These are phyloP conservation scores for Rubia yunnanensis DNA, from an alignment of 257 asterid species.

Conservation along the genomic window DNA sequence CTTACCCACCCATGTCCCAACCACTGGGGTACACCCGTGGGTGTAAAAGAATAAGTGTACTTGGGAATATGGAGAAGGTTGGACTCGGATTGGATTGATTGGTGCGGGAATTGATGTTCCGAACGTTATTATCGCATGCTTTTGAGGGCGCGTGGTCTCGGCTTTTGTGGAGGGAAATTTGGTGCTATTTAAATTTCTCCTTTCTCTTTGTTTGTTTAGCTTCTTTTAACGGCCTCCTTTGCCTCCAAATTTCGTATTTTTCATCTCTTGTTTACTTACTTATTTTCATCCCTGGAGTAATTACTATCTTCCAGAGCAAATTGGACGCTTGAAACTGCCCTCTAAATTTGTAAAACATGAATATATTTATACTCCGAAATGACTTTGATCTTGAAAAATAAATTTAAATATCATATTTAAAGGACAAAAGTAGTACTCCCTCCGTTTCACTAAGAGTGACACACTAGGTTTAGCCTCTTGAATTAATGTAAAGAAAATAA, in stretches of 20 bases:
- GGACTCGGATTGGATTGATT: neutral
- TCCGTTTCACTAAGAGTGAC: too few relatives aligned
- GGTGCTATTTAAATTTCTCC: neutral
- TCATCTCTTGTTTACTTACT: neutral
- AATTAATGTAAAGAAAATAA: too few relatives aligned
- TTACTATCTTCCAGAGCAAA: neutral
- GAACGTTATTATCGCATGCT: slow-evolving; percentile 15
- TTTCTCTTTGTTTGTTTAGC: neutral
- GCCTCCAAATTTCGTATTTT: too few relatives aligned
- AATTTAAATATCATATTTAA: too few relatives aligned
- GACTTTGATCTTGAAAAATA: too few relatives aligned
- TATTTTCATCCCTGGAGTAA: too few relatives aligned
- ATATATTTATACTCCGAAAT: too few relatives aligned
- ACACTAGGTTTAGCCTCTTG: too few relatives aligned
- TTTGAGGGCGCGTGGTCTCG: slow-evolving; percentile 21
- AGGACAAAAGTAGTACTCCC: too few relatives aligned
- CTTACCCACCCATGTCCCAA: too few relatives aligned
- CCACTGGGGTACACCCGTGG: too few relatives aligned
- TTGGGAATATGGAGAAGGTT: slow-evolving; percentile 10
- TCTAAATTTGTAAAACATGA: neutral
- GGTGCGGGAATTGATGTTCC: slow-evolving; percentile 3
- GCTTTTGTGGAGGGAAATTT: slow-evolving; percentile 8
- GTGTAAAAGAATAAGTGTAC: slow-evolving; percentile 2
- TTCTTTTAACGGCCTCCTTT: neutral
- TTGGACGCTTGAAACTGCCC: neutral